These are phyloP conservation scores for Penicillium griseofulvum DNA, from an alignment of 2,329 filamentous ascomycete species.

Conservation along the genomic window DNA sequence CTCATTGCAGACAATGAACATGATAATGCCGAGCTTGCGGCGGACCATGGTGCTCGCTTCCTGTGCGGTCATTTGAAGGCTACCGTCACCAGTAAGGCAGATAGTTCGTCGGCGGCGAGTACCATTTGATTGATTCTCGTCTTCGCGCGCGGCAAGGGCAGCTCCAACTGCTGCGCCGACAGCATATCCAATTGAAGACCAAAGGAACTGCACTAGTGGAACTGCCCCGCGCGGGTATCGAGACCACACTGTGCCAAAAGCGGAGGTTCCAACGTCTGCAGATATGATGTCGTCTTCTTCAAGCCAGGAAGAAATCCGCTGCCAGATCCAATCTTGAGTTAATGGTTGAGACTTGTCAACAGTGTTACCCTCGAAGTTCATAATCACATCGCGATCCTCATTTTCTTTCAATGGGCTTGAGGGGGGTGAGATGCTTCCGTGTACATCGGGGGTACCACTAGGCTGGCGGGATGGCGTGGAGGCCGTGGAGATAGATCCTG, in stretches of 20 bases:
- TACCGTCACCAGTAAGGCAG: slow-evolving; percentile 82
- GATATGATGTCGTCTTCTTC: slow-evolving; percentile 69
- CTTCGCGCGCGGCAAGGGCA: slow-evolving; percentile 67
- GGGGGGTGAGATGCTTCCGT: neutral
- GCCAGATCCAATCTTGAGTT: slow-evolving; percentile 63
- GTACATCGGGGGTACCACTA: neutral
- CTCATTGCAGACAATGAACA: slow-evolving; percentile 79
- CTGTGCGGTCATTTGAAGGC: slow-evolving; percentile 77
- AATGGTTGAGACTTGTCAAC: slow-evolving; percentile 54
- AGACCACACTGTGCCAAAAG: slow-evolving; percentile 80
- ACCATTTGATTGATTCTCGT: slow-evolving; percentile 30
- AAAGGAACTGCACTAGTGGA: slow-evolving; percentile 72
- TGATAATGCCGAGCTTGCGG: slow-evolving; percentile 66
- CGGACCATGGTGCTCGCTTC: slow-evolving; percentile 78
- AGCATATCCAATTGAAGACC: slow-evolving; percentile 62
- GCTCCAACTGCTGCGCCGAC: slow-evolving; percentile 62
- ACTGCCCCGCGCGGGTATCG: slow-evolving; percentile 68
- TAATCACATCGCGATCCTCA: neutral
- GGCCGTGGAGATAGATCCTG: neutral
- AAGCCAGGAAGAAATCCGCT: slow-evolving; percentile 67
- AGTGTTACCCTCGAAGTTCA: slow-evolving; percentile 42
- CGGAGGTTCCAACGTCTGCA: slow-evolving; percentile 79
- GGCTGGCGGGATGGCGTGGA: slow-evolving; percentile 21
- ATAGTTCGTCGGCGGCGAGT: slow-evolving; percentile 60
- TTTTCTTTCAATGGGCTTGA: neutral